Evolutionary conservation across 1,284 basidiomycete species (phyloP), one percentile per base, ranked within the genome.

Genomic region (Psilocybe mexicana): DNA sequence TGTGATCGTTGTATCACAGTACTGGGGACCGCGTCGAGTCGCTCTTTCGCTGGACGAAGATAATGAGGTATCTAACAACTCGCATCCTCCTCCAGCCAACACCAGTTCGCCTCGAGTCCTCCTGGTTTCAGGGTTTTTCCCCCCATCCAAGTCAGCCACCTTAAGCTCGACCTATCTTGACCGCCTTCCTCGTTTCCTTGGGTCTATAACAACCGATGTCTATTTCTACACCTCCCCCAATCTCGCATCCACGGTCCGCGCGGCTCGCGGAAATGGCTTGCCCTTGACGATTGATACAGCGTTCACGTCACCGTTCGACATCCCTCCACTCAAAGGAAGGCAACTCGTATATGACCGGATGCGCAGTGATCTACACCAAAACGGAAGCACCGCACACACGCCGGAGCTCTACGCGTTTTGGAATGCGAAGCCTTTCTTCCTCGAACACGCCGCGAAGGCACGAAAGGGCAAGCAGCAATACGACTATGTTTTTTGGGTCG

Each of bases 401-500:
- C 73, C 80, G 0, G 79, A 81, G 46, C 63, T 80, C 6, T 84
- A 83, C 61, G 81, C 81, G 0, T 70, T 81, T 0, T 79, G 80
- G 78, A 79, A 79, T 51, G 75, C 75, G 0, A 84, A 83, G 61
- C 75, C 82, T 7, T 84, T 74, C 66, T 76, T 82, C 54, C 69
- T 84, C 6, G 70, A 76, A 28, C 70, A 77, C 46, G 81, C 74
- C 1, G 55, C 81, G 3, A 61, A 66, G n/a, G 68, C 71, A 40
- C 55, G 62, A 36, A 40, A 12, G 36, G 14, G 6, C 38, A 44
- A 18, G 40, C 38, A 10, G 42, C 67, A 62, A 14, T 82, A 80
- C 57, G 76, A 80, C 18, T 82, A 79, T 65, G 79, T 74, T 1
- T 84, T 84, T 59, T 84, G 81, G 82, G 58, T 51, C 14, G 82